Conservation (phyloP, 139 green algal genomes). For the Chlorella vulgaris region DNA sequence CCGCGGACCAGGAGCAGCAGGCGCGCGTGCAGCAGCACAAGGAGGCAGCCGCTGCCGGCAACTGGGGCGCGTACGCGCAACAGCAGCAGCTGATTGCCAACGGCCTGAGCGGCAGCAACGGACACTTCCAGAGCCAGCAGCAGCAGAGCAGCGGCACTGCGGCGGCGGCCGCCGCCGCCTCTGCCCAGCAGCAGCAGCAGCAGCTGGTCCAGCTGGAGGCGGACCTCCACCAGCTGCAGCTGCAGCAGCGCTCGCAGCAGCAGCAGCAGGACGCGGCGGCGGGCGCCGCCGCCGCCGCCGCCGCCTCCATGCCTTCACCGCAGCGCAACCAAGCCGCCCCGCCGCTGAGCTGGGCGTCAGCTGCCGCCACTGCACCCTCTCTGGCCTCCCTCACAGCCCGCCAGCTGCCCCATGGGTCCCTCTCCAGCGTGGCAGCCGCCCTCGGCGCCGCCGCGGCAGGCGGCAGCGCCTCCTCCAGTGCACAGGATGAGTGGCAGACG, state of each 20-base stretch:
- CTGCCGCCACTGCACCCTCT: not conserved
- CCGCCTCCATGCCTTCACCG: not conserved
- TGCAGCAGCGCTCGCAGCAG: slow-evolving; percentile 7
- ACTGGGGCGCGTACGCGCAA: not conserved
- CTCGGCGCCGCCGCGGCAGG: not conserved
- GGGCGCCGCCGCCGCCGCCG: not conserved
- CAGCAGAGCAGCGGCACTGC: not conserved
- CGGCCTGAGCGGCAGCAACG: not conserved
- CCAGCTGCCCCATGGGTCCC: too few species aligned
- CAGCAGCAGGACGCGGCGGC: not conserved
- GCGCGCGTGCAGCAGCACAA: not conserved
- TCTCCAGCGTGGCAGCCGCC: too few species aligned
- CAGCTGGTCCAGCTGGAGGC: slow-evolving; percentile 6
- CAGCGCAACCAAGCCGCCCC: not conserved
- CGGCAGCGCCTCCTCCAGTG: not conserved
- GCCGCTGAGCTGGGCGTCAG: not conserved
- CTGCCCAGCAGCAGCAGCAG: slow-evolving; percentile 17
- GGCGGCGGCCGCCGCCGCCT: not conserved
- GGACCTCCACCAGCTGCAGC: slow-evolving; percentile 7
- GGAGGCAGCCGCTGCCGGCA: not conserved
- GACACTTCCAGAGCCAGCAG: too few species aligned
- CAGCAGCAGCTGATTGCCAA: not conserved
- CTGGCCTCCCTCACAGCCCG: not conserved
- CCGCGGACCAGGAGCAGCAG: not conserved
- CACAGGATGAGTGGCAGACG: slow-evolving; percentile 19